These are phyloP conservation scores for Penicillium carneum DNA, from an alignment of 2,329 filamentous ascomycete genomes.

Conservation along the genomic window DNA sequence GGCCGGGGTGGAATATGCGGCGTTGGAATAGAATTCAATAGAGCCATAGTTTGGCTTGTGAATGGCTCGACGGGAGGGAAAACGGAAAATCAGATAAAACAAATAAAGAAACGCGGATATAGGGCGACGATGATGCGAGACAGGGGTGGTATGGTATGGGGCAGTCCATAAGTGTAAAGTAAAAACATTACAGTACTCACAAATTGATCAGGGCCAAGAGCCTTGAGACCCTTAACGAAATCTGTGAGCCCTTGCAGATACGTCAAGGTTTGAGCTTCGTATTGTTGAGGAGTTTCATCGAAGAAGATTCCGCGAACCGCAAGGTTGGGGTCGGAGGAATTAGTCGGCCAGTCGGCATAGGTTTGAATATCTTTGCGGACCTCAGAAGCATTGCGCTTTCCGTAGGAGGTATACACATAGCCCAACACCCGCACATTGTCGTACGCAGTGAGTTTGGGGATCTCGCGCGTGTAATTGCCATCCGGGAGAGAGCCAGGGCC, in stretches of 20 bases:
- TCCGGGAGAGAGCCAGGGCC: conserved; percentile 54
- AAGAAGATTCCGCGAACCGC: conserved; percentile 59
- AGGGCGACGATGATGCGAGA: conserved; percentile 9
- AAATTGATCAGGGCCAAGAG: conserved; percentile 48
- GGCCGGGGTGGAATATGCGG: not conserved
- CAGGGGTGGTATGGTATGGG: conserved; percentile 11
- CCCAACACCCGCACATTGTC: conserved; percentile 60
- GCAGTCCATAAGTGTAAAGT: conserved; percentile 2
- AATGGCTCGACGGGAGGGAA: not conserved
- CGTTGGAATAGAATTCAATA: conserved; percentile 3
- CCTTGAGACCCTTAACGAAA: conserved; percentile 42
- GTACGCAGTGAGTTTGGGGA: conserved; percentile 50
- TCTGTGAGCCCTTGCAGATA: conserved; percentile 47
- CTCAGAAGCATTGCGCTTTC: conserved; percentile 50
- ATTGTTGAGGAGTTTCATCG: conserved; percentile 56
- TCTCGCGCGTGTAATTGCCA: conserved; percentile 54
- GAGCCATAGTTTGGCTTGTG: conserved; percentile 8
- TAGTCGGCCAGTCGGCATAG: conserved; percentile 55
- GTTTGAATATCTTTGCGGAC: conserved; percentile 54
- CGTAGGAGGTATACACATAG: conserved; percentile 61
- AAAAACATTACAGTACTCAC: conserved; percentile 41
- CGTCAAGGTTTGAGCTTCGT: conserved; percentile 39
- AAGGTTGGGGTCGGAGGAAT: conserved; percentile 47
- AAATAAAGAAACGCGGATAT: conserved; percentile 15
- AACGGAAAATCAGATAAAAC: conserved; percentile 3